phyloP scores from a whole-genome alignment of 192 early-diverging fungal species.

The Entrophospora sp. region DNA sequence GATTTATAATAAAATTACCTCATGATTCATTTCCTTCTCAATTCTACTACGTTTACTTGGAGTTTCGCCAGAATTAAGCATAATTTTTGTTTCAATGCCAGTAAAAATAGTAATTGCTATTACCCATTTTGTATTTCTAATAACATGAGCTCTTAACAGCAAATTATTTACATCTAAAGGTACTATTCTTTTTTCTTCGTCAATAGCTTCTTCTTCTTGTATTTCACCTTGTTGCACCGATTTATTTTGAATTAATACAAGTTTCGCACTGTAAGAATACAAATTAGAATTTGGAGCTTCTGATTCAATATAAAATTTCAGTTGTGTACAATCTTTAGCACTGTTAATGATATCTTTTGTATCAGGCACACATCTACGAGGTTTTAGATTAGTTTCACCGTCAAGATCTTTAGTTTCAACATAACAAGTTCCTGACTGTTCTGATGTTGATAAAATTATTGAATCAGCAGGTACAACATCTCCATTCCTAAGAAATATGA shows the following conservation, averaged over 20 bases:
- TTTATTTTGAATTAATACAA: slow-evolving; percentile 36
- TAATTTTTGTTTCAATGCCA: slow-evolving; percentile 75
- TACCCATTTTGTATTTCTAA: slow-evolving; percentile 86
- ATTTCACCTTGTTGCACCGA: background rate
- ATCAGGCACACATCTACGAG: slow-evolving; percentile 58
- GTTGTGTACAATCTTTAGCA: slow-evolving; percentile 62
- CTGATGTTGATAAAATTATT: slow-evolving; percentile 68
- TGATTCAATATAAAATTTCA: slow-evolving; percentile 57
- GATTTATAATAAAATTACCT: slow-evolving; percentile 43
- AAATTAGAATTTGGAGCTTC: slow-evolving; percentile 73
- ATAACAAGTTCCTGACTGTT: slow-evolving; percentile 67
- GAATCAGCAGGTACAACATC: slow-evolving; percentile 79
- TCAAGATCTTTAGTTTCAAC: slow-evolving; percentile 93
- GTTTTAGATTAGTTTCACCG: slow-evolving; percentile 96
- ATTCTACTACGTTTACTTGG: slow-evolving; percentile 82
- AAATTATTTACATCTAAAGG: slow-evolving; percentile 72
- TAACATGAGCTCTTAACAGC: slow-evolving; percentile 73
- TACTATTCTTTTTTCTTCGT: slow-evolving; percentile 28
- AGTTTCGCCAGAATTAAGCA: no score
- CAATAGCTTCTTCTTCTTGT: no score
- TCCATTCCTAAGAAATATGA: slow-evolving; percentile 71
- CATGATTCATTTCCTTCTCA: slow-evolving; percentile 75
- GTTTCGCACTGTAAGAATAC: slow-evolving; percentile 66
- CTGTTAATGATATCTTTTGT: slow-evolving; percentile 57
- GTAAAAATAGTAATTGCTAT: slow-evolving; percentile 76